Percentiles rank a stretch among this genome's conserved stretches.
phyloP scores from a whole-genome alignment of 2,329 filamentous ascomycete genomes.

The Hortaea sp. region DNA sequence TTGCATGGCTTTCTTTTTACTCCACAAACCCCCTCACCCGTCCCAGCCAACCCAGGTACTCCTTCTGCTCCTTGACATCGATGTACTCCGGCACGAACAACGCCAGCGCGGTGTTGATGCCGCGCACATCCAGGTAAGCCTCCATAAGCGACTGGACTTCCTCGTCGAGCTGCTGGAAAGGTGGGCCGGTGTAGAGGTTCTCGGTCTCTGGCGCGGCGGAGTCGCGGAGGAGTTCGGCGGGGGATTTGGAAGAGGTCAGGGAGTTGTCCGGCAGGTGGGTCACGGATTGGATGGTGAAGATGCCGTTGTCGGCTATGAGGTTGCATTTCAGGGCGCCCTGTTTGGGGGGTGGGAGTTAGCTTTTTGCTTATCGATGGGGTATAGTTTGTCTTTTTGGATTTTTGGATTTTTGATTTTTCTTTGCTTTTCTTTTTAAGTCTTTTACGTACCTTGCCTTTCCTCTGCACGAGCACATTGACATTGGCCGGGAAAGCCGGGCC shows the following conservation, averaged over 20 bases:
- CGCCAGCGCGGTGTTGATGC: slow-evolving; percentile 76
- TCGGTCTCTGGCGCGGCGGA: slow-evolving; percentile 34
- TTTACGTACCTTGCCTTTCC: slow-evolving; percentile 51
- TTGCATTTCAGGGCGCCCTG: slow-evolving; percentile 74
- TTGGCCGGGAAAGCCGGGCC: slow-evolving; percentile 64
- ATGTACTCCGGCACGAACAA: slow-evolving; percentile 93
- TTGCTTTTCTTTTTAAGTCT: no score
- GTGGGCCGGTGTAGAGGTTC: slow-evolving; percentile 78
- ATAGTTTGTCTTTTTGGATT: no score
- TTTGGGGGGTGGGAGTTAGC: no score
- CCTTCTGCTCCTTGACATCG: slow-evolving; percentile 95
- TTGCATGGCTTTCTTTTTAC: slow-evolving; percentile 19
- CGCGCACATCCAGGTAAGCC: slow-evolving; percentile 88
- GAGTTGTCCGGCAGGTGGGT: slow-evolving; percentile 75
- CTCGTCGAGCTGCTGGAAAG: slow-evolving; percentile 89
- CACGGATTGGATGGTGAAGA: slow-evolving; percentile 81
- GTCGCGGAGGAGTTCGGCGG: slow-evolving; percentile 61
- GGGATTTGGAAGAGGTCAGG: slow-evolving; percentile 50
- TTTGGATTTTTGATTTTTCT: no score
- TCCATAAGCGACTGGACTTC: slow-evolving; percentile 88
- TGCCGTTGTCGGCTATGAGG: slow-evolving; percentile 73
- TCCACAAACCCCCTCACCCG: slow-evolving; percentile 77
- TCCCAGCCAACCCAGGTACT: slow-evolving; percentile 85
- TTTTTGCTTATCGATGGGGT: neutral
- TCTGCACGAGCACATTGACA: slow-evolving; percentile 80